Base-by-base conservation (phyloP, 768 basidiomycete species). In the Leccinum uliginosum region DNA sequence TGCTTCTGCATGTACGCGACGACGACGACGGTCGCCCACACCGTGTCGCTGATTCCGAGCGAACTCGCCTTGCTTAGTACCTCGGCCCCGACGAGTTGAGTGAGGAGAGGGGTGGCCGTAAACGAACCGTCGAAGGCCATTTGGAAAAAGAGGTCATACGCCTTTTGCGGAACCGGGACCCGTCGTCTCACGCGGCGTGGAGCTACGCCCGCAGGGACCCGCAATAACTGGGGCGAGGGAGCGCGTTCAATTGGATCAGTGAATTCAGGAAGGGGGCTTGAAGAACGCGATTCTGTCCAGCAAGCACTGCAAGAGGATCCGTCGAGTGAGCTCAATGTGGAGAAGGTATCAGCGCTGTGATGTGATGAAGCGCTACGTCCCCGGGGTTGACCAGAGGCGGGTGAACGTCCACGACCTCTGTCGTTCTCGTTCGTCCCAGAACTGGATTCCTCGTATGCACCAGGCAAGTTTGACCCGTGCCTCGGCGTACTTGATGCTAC, bases 51-150 rank as follows among this genome's bases (percentile, higher is more conserved):
- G 7, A 73, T 65, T n/a, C 63, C 62, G 17, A 67, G 49, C 5
- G 66, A 70, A 15, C 54, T 62, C 1, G 66, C 71, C 58, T 76
- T 73, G 9, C 64, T 57, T 4, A 78, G 49, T 1, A 73, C 70
- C 0, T 55, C 58, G 0, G 63, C 52, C 7, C 80, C 80, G 5
- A 81, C 70, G 34, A 83, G 64, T 14, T 10, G 50, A 0, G 59
- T 60, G 7, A 82, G 66, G 1, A 62, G 40, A 3, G 73, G 61
- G 30, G 70, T 61, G 1, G 68, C 56, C 8, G 61, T n/a, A 65
- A 81, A 84, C 1, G 81, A 81, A 0, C 84, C 84, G 51, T 83
- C 78, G 26, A 73, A 73, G 3, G 58, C 48, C 69, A 82, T 79
- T 21, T 78, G 57, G 14, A 60, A 58, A 11, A 79, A 66, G 40